Conservation (phyloP, 1,139 yeast species). For the Lodderomyces elongisporus region DNA sequence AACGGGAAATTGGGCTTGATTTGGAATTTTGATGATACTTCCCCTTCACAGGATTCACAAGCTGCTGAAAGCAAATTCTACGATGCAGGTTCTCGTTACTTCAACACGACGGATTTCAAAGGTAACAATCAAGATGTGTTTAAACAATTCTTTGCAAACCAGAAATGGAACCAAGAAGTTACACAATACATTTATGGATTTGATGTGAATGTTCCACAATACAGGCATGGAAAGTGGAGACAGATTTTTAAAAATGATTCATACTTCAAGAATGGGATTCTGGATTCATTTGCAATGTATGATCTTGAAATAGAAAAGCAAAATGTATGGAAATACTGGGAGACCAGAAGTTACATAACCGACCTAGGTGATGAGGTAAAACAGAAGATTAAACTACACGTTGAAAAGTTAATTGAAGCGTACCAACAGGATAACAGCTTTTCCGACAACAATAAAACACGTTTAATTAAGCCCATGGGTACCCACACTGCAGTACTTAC, state of each 20-base stretch:
- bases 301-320: conserved; percentile 25
- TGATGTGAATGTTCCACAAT: conserved; percentile 52
- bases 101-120: conserved; percentile 1
- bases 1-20: conserved; percentile 49
- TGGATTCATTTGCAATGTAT: conserved; percentile 29
- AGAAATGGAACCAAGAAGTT: conserved; percentile 24
- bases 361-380: conserved; percentile 36
- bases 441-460: conserved; percentile 9
- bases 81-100: conserved; percentile 11
- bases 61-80: conserved; percentile 7
- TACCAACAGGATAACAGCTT: conserved; percentile 17
- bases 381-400: conserved; percentile 20
- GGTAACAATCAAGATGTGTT: conserved; percentile 10
- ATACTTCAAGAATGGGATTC: conserved; percentile 24
- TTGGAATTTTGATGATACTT: conserved; percentile 56
- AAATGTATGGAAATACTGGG: conserved; percentile 49
- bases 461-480: conserved; percentile 24
- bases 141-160: conserved; percentile 10
- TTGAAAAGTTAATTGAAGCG: conserved; percentile 21
- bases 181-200: conserved; percentile 22
- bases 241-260: conserved; percentile 25
- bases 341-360: conserved; percentile 56
- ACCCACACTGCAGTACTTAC: conserved; percentile 21
- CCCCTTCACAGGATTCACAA: conserved; percentile 13
- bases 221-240: conserved; percentile 50